Base-by-base conservation (phyloP, 371 early-diverging fungal species). In the Mortierella sp. region DNA sequence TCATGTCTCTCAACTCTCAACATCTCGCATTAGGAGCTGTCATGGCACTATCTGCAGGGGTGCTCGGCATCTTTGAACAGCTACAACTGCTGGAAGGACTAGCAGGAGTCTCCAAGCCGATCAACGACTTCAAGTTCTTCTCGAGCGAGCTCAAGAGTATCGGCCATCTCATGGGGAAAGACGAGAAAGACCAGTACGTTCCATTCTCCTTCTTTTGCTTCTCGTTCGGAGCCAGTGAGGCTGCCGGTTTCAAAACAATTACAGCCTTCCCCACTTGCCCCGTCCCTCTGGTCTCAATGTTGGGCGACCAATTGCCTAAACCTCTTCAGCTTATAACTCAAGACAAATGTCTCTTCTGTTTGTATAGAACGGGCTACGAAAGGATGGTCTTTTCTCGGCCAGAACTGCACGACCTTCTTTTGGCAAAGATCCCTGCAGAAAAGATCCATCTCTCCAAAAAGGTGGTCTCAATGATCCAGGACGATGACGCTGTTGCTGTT, bases 371-470 rank as follows among this genome's bases (percentile, higher is more conserved):
- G 13, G 75, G 75, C 0, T 75, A 75, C 13, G 37, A 64, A 1
- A 64, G 69, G 3, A 37, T 64, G 34, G 37, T 75, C 9, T 50
- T 75, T 50, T 11, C 67, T 34, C 75, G 75, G 1, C 72, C 78
- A 5, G 54, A 59, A 3, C n/a, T 78, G 14, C 73, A 78, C 44
- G 69, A 73, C 9, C 64, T 78, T 19, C 54, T 78, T 14, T 26
- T 57, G 11, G 67, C 37, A 28, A 73, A 48, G 19, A 73, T 78
- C 44, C 78, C 78, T 1, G 51, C 69, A 4, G 53, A 78, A 34
- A 78, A 78, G 69, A 69, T 78, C 34, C 73, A 72, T 24, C 61
- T 67, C 69, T 67, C 67, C n/a, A 78, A 78, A 53, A 72, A 72
- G 34, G 73, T 78, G 9, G 53, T 78, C 5, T n/a, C 59, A 24